These are phyloP conservation scores for Exidia glandulosa DNA, from an alignment of 768 basidiomycete species.

Conservation along the genomic window DNA sequence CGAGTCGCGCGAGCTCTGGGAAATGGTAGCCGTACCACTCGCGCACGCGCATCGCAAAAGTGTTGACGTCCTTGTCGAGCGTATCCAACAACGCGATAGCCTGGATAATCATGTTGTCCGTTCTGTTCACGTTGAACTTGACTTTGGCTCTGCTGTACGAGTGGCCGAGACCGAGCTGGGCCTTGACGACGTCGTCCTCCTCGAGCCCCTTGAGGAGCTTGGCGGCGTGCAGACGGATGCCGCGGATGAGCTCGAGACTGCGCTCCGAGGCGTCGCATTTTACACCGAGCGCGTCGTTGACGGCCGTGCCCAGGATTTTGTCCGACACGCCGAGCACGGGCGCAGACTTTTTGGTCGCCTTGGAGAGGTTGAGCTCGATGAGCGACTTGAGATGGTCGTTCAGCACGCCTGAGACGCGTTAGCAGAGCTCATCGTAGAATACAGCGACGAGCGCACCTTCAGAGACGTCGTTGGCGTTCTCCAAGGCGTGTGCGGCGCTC, in stretches of 20 bases:
- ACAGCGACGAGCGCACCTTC: conserved; percentile 52
- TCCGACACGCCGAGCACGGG: conserved; percentile 69
- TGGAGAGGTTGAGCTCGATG: conserved; percentile 79
- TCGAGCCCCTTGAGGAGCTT: conserved; percentile 86
- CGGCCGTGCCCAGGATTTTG: conserved; percentile 57
- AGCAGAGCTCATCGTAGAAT: conserved; percentile 1
- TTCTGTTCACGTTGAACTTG: conserved; percentile 93
- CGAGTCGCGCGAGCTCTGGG: conserved; percentile 88
- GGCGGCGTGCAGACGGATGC: conserved; percentile 82
- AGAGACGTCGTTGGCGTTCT: conserved; percentile 92
- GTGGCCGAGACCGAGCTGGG: conserved; percentile 94
- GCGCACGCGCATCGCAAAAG: conserved; percentile 94
- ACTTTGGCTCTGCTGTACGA: conserved; percentile 96
- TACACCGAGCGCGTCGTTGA: conserved; percentile 61
- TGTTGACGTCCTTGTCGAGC: conserved; percentile 98
- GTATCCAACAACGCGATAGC: conserved; percentile 97
- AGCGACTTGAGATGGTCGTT: conserved; percentile 76
- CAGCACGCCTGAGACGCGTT: conserved; percentile 49
- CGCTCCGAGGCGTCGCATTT: conserved; percentile 74
- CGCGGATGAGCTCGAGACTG: conserved; percentile 78
- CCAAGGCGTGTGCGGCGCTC: conserved; percentile 83
- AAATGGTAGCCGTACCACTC: conserved; percentile 99
- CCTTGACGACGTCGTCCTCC: conserved; percentile 77
- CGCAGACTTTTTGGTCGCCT: conserved; percentile 48
- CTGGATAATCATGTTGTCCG: conserved; percentile 99